Evolutionary conservation across 139 green algal genomes (phyloP).

Genomic region (Bryopsis sp.): DNA sequence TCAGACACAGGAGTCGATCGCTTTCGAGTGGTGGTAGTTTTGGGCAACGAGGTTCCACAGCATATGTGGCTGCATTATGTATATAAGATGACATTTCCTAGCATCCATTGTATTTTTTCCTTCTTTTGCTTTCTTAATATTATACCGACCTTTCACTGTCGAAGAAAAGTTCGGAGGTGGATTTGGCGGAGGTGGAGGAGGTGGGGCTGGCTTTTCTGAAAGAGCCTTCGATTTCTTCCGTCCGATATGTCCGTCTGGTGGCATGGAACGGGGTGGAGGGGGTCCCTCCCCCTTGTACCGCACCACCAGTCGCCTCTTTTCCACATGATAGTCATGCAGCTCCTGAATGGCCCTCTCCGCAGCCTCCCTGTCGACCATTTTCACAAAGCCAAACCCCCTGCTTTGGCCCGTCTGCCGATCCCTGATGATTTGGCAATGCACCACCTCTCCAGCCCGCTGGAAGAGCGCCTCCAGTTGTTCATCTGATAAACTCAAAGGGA

Average conservation of each 20-base stretch:
- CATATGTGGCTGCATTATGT: too few relatives aligned
- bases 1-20: too few relatives aligned
- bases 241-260: not conserved
- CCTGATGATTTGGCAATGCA: constrained; percentile 38
- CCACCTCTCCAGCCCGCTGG: constrained; percentile 28
- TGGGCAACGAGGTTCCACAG: too few relatives aligned
- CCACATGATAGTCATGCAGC: constrained; percentile 35
- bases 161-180: too few relatives aligned
- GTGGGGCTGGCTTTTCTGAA: too few relatives aligned
- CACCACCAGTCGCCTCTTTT: constrained; percentile 36
- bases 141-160: too few relatives aligned
- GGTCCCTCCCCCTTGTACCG: constrained; percentile 32
- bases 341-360: constrained; percentile 13
- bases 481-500: constrained; percentile 29
- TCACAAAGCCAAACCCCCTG: constrained; percentile 46
- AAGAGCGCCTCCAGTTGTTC: constrained; percentile 47
- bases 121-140: too few relatives aligned
- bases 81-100: too few relatives aligned
- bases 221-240: too few relatives aligned
- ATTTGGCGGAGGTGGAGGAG: constrained; percentile 1
- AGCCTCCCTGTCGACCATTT: constrained; percentile 23
- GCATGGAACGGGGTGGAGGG: not conserved
- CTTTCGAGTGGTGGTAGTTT: too few relatives aligned
- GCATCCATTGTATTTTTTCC: too few relatives aligned
- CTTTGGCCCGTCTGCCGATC: constrained; percentile 34